phyloP scores from a whole-genome alignment of 495 filamentous ascomycete genomes.

The Tuber microsphaerosporum region DNA sequence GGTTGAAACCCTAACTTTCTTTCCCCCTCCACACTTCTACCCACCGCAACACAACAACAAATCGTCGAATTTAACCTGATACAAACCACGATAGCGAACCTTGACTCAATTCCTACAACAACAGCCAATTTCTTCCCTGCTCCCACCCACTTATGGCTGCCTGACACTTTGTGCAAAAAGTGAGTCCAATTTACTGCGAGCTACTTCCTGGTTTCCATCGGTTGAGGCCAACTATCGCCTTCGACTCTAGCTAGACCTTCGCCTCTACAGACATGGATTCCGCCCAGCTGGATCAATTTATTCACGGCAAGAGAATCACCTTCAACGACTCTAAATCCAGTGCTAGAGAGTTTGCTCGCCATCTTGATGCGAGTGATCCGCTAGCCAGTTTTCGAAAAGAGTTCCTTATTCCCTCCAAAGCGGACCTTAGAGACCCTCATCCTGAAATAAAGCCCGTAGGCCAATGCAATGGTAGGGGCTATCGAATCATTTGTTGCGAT shows the following conservation, averaged over 20 bases:
- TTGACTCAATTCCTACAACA: background rate
- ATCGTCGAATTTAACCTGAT: background rate
- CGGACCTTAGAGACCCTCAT: constrained; percentile 63
- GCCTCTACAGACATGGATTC: constrained; percentile 18
- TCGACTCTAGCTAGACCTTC: background rate
- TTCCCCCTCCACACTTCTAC: background rate
- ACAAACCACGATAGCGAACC: background rate
- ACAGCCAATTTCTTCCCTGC: no score
- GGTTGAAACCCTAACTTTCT: background rate
- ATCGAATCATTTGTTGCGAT: no score
- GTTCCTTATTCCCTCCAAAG: constrained; percentile 77
- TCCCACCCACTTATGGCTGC: background rate
- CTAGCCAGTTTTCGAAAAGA: constrained; percentile 62
- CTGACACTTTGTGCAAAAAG: background rate
- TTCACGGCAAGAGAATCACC: constrained; percentile 24
- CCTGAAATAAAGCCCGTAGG: constrained; percentile 26
- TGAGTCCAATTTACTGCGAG: background rate
- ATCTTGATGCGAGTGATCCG: constrained; percentile 62
- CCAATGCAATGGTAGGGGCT: constrained; percentile 24
- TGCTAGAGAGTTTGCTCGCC: constrained; percentile 52
- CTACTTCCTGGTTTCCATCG: background rate
- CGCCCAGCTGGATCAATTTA: constrained; percentile 23
- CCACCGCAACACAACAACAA: background rate
- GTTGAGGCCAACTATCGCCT: background rate
- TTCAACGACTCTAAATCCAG: constrained; percentile 27